Evolutionary conservation across 2,329 filamentous ascomycete species (phyloP).

Genomic region (Penicillium sp.): DNA sequence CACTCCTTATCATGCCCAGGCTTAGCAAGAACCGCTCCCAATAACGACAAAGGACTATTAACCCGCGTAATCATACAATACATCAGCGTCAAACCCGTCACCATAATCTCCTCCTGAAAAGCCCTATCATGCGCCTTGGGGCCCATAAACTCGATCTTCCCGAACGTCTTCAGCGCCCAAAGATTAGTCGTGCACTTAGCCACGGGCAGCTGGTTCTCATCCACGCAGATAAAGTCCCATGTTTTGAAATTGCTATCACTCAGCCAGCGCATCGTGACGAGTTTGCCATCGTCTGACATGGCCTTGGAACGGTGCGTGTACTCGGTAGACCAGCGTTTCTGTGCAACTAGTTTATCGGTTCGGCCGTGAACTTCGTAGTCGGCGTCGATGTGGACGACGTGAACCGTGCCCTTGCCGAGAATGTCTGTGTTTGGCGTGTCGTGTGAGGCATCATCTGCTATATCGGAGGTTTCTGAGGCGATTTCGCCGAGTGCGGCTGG

Average conservation of each 20-base stretch:
- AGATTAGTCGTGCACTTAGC: slow-evolving; percentile 25
- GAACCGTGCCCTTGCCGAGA: slow-evolving; percentile 23
- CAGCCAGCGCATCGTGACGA: slow-evolving; percentile 28
- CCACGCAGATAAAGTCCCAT: slow-evolving; percentile 32
- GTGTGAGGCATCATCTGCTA: neutral
- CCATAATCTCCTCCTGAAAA: slow-evolving; percentile 29
- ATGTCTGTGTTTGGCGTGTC: neutral
- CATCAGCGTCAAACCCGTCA: slow-evolving; percentile 27
- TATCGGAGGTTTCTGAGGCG: neutral
- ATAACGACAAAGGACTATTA: slow-evolving; percentile 5
- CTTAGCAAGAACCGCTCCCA: slow-evolving; percentile 23
- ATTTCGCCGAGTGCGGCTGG: neutral
- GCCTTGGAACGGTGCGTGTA: slow-evolving; percentile 29
- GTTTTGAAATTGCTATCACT: slow-evolving; percentile 23
- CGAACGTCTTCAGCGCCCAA: slow-evolving; percentile 26
- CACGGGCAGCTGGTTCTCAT: slow-evolving; percentile 27
- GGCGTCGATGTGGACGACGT: slow-evolving; percentile 25
- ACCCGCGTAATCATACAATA: slow-evolving; percentile 25
- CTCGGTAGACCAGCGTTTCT: slow-evolving; percentile 24
- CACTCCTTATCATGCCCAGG: slow-evolving; percentile 16
- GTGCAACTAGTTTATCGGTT: slow-evolving; percentile 22
- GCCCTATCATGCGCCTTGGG: slow-evolving; percentile 10
- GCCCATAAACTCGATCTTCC: slow-evolving; percentile 27
- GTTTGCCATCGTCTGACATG: slow-evolving; percentile 17
- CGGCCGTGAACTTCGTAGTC: slow-evolving; percentile 26